Evolutionary conservation across 441 rosid species (phyloP).

Genomic region (Iberis amara): DNA sequence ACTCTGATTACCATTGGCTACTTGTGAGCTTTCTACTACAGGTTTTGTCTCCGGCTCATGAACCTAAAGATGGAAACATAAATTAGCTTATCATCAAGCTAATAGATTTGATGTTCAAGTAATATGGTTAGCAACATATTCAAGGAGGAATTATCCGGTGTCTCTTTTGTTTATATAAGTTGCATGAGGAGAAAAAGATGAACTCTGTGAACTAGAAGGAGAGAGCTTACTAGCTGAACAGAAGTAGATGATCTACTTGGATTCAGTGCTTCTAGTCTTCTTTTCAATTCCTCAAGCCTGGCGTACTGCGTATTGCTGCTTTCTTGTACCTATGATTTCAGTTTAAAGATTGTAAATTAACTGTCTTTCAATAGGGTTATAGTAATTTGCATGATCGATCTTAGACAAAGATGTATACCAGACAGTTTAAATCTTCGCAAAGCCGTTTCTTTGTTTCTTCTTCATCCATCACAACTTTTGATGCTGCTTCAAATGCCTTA

Average conservation of each 20-base stretch:
- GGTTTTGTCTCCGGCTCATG: slow-evolving; percentile 33
- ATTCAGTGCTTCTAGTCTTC: slow-evolving; percentile 74
- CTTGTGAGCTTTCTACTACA: slow-evolving; percentile 34
- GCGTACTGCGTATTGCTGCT: slow-evolving; percentile 75
- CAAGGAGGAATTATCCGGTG: not conserved
- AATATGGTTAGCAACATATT: slow-evolving; percentile 1
- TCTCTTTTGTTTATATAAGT: not conserved
- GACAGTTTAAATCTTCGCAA: slow-evolving; percentile 68
- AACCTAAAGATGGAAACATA: slow-evolving; percentile 38
- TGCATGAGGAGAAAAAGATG: slow-evolving; percentile 14
- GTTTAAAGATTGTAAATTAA: slow-evolving; percentile 11
- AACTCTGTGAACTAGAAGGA: slow-evolving; percentile 1
- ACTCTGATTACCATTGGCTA: slow-evolving; percentile 31
- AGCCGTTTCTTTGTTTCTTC: slow-evolving; percentile 74
- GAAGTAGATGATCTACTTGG: slow-evolving; percentile 53
- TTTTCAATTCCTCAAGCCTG: slow-evolving; percentile 83
- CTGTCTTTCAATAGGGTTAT: not conserved
- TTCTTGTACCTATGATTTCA: slow-evolving; percentile 61
- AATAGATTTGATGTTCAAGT: slow-evolving; percentile 8
- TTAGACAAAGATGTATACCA: slow-evolving; percentile 46
- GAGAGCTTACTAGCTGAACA: slow-evolving; percentile 45
- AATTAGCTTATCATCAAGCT: not conserved
- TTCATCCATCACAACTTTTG: slow-evolving; percentile 63
- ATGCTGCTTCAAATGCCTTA: slow-evolving; percentile 72
- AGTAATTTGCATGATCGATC: not conserved